Percentiles rank a stretch among this genome's conserved stretches.
These are phyloP conservation scores for Pichia scutulata DNA, from an alignment of 805 yeast genomes.

Conservation along the genomic window DNA sequence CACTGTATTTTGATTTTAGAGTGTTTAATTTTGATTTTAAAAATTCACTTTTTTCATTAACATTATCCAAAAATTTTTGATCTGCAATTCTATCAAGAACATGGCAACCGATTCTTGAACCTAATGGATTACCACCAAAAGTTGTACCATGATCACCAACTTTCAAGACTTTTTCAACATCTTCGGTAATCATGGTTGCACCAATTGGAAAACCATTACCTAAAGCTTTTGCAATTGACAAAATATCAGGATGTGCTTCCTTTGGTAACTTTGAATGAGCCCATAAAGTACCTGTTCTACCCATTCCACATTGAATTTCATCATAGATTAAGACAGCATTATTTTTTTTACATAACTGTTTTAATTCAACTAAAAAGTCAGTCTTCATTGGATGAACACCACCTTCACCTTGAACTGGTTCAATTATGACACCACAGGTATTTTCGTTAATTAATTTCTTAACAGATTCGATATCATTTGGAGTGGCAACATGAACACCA, in stretches of 20 bases:
- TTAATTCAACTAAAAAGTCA: constrained; percentile 60
- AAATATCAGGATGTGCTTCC: constrained; percentile 88
- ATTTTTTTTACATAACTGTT: constrained; percentile 56
- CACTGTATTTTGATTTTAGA: constrained; percentile 49
- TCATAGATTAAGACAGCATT: constrained; percentile 80
- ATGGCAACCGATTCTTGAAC: constrained; percentile 69
- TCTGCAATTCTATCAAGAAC: constrained; percentile 65
- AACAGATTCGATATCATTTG: constrained; percentile 54
- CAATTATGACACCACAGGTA: constrained; percentile 88
- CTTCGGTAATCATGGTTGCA: constrained; percentile 81
- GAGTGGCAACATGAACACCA: constrained; percentile 64
- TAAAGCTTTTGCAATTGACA: constrained; percentile 91
- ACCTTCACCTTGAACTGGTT: constrained; percentile 98
- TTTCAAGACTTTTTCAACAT: constrained; percentile 59
- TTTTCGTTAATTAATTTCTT: constrained; percentile 47
- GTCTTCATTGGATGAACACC: constrained; percentile 67
- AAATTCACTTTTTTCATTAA: constrained; percentile 50
- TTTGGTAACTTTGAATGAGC: constrained; percentile 72
- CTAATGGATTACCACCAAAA: constrained; percentile 95
- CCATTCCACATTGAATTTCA: constrained; percentile 95
- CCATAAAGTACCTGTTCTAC: constrained; percentile 90
- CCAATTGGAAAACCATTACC: constrained; percentile 97
- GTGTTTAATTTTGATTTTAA: constrained; percentile 44
- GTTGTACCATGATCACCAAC: constrained; percentile 99
- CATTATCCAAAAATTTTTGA: constrained; percentile 50